These are phyloP conservation scores for Salix dunnii DNA, from an alignment of 345 rosid genomes.

Conservation along the genomic window DNA sequence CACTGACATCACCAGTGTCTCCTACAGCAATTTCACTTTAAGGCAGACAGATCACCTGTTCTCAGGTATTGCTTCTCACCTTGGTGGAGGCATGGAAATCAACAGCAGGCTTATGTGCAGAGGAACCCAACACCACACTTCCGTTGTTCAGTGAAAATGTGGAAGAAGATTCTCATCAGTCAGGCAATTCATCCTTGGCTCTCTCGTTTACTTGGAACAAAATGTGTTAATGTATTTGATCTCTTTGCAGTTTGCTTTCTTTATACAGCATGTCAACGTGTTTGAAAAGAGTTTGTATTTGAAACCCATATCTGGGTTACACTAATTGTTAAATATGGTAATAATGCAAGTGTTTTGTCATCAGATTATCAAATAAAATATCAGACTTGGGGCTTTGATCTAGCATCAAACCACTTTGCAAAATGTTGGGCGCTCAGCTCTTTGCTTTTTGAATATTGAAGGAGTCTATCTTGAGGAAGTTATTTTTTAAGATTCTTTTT, in stretches of 20 bases:
- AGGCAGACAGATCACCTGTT: conserved; percentile 17
- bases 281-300: neutral
- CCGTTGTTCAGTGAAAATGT: conserved; percentile 33
- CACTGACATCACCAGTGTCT: conserved; percentile 18
- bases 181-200: conserved; percentile 78
- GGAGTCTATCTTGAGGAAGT: too few species aligned
- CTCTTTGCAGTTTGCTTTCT: neutral
- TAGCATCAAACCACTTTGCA: neutral
- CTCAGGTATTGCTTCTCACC: conserved; percentile 15
- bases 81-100: conserved; percentile 15
- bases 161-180: conserved; percentile 8
- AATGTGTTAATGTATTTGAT: neutral
- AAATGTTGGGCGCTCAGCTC: too few species aligned
- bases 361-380: neutral
- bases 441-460: too few species aligned
- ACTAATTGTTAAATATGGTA: neutral
- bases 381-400: neutral
- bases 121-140: conserved; percentile 25
- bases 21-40: conserved; percentile 11
- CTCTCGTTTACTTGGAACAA: conserved; percentile 6
- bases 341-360: conserved; percentile 1
- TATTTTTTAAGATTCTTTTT: too few species aligned
- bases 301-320: neutral
- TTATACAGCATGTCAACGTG: neutral
- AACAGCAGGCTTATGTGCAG: conserved; percentile 13